These are phyloP conservation scores for Lepiota subincarnata DNA, from an alignment of 768 basidiomycete genomes.

Conservation along the genomic window DNA sequence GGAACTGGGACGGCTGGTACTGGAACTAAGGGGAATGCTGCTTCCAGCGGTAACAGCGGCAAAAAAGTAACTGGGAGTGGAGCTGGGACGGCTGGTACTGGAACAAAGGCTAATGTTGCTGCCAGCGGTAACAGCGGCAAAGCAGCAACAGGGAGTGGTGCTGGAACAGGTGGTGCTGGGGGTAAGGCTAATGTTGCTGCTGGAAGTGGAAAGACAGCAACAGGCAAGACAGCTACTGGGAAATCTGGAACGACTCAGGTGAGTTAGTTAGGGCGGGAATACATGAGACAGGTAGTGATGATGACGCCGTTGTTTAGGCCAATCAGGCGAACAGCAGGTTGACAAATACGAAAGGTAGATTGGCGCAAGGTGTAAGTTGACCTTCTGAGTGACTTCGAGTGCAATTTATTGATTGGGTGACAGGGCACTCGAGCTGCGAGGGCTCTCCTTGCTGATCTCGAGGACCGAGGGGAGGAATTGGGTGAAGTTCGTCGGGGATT, in stretches of 20 bases:
- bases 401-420: not conserved
- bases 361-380: constrained; percentile 13
- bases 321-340: not conserved
- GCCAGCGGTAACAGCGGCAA: not conserved
- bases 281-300: too few species aligned
- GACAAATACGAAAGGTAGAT: not conserved
- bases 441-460: constrained; percentile 27
- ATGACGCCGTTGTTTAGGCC: not conserved
- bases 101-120: not conserved
- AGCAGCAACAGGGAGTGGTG: not conserved
- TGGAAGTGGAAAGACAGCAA: not conserved
- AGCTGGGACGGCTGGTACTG: too few species aligned
- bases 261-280: too few species aligned
- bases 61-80: too few species aligned
- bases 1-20: not conserved
- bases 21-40: too few species aligned
- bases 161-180: not conserved
- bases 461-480: constrained; percentile 22
- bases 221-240: too few species aligned
- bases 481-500: constrained; percentile 22
- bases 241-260: too few species aligned
- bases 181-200: not conserved
- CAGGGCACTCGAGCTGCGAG: constrained; percentile 40
- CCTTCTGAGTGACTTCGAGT: not conserved
- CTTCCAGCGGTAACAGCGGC: too few species aligned